Percentiles rank a stretch among this genome's conserved stretches.
Evolutionary conservation across 495 filamentous ascomycete species (phyloP).

Genomic region (Xylaria scruposa): DNA sequence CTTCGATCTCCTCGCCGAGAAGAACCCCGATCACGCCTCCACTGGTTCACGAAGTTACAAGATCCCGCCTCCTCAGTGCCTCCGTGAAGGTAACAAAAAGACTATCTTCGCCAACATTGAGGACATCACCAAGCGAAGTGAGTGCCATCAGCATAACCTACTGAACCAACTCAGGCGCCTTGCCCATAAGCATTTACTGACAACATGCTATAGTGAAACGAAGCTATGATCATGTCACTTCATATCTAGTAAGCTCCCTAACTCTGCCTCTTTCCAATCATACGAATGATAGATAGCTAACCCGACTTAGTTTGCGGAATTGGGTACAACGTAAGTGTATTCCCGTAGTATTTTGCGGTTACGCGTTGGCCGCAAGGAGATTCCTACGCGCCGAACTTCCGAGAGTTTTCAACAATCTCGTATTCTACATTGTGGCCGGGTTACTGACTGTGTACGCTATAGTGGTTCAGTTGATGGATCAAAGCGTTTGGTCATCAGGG

Average conservation of each 20-base stretch:
- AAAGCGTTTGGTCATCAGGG: constrained; percentile 95
- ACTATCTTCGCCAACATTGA: constrained; percentile 98
- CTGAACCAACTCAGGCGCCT: background rate
- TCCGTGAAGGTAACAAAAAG: constrained; percentile 99
- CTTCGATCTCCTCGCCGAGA: constrained; percentile 87
- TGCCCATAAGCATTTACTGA: constrained; percentile 50
- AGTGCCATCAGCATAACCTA: background rate
- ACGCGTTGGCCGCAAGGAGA: background rate
- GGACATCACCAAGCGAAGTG: constrained; percentile 74
- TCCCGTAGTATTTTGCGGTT: background rate
- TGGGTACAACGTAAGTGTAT: constrained; percentile 69
- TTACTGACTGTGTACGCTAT: constrained; percentile 15
- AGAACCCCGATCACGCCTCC: constrained; percentile 92
- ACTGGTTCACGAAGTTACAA: constrained; percentile 93
- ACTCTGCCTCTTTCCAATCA: background rate
- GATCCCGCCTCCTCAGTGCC: constrained; percentile 98
- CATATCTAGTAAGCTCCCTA: constrained; percentile 66
- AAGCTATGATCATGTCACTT: constrained; percentile 93
- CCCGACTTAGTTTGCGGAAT: constrained; percentile 74
- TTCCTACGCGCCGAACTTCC: background rate
- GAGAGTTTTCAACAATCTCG: background rate
- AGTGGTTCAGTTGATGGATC: constrained; percentile 92
- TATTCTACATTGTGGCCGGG: background rate
- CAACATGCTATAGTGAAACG: constrained; percentile 78
- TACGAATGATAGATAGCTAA: constrained; percentile 1